Base-by-base conservation (phyloP, 2,329 filamentous ascomycete species). In the Cladobotryum protrusum region DNA sequence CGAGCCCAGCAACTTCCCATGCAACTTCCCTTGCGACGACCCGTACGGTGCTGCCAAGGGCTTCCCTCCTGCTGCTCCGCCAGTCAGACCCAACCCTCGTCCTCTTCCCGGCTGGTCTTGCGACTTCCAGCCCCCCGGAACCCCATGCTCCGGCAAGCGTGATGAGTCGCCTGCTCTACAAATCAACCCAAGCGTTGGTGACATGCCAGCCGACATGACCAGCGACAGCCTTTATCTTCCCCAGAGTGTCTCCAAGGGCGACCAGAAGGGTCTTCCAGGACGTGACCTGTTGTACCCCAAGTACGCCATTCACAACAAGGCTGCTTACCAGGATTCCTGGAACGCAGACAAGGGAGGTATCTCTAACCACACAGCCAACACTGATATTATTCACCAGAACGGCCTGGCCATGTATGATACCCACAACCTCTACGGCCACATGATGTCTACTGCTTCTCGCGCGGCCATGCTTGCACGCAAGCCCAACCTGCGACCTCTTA, bases 391-490 rank as follows among this genome's bases (percentile, higher is more conserved):
- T 2, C 87, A 93, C 60, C 72, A 79, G 42, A 86, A 88, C 57
- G 87, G 87, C 4, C 73, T 81, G 1, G 65, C 80, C 37, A 86
- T 95, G 62, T 95, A 95, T 61, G 88, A 95, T 62, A 81, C 88
- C 20, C 89, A 95, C 73, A 93, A 88, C 61, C 69, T 93, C 1
- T 92, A 77, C 60, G 87, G 87, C 1, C 77, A 87, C 59, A 82
- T 85, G 63, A 87, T 91, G 56, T 73, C 89, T 50, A 86, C 86
- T 52, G 86, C 87, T 9, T 93, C 89, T 0, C 89, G 89, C 62
- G 71, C 85, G 43, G 86, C 82, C 50, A 78, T 93, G 32, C 70
- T 84, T 3, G 64, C 73, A 2, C 73, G 87, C 15, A 80, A 81
- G 52, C 81, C 85, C 0, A 74, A 70, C 13, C 86, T 87, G 64